These are phyloP conservation scores for Trichosanthes truncata DNA, from an alignment of 306 rosid genomes.

Conservation along the genomic window DNA sequence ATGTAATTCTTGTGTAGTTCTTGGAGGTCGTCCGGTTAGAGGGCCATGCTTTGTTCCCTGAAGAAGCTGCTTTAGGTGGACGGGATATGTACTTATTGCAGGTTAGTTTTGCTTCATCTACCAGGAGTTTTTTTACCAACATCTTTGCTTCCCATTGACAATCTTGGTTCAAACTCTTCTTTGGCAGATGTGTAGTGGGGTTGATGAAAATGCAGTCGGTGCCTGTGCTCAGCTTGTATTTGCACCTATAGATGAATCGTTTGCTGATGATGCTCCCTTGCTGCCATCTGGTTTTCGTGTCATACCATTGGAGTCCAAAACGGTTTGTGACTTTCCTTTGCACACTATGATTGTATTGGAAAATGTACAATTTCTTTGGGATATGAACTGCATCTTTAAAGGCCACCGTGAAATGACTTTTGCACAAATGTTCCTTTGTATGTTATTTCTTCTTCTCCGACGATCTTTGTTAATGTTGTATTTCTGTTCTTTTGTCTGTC, in stretches of 20 bases:
- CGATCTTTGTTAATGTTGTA: background rate
- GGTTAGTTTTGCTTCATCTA: conserved; percentile 26
- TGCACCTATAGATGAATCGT: conserved; percentile 97
- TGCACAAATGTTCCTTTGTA: background rate
- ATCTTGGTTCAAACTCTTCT: background rate
- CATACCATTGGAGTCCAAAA: conserved; percentile 85
- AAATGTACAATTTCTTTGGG: background rate
- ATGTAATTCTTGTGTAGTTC: conserved; percentile 36
- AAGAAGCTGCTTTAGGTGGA: conserved; percentile 58
- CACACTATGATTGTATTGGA: background rate
- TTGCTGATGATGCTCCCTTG: conserved; percentile 88
- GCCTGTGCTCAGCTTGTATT: conserved; percentile 90
- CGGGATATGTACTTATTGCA: conserved; percentile 83
- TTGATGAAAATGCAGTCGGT: conserved; percentile 82
- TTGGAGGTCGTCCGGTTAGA: conserved; percentile 91
- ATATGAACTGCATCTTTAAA: background rate
- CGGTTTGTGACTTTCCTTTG: conserved; percentile 30
- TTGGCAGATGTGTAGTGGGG: conserved; percentile 82
- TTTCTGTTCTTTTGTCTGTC: background rate
- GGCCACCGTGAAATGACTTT: background rate
- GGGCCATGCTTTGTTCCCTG: conserved; percentile 88
- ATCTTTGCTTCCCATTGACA: background rate
- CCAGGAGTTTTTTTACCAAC: background rate
- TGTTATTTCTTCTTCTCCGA: background rate
- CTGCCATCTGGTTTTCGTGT: conserved; percentile 94